Evolutionary conservation across 1,139 yeast species (phyloP).

Genomic region (Suhomyces bokatorum): DNA sequence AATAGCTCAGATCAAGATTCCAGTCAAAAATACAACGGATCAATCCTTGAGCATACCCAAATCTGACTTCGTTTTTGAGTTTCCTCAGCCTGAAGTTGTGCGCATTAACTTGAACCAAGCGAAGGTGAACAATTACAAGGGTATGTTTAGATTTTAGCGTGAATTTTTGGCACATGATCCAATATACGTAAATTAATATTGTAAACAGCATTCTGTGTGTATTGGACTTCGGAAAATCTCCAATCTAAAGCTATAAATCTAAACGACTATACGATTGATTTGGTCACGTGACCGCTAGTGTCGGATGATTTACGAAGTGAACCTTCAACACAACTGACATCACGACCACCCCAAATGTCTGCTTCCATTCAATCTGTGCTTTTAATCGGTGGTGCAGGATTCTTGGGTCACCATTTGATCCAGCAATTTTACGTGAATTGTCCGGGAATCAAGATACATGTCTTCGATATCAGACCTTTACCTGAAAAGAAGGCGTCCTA

Average conservation of each 20-base stretch:
- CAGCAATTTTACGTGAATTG: constrained; percentile 72
- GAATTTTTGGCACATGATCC: too few species aligned
- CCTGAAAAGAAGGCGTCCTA: constrained; percentile 69
- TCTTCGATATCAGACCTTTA: constrained; percentile 86
- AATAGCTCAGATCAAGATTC: too few species aligned
- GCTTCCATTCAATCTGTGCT: constrained; percentile 57
- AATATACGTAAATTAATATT: too few species aligned
- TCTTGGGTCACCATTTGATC: constrained; percentile 86
- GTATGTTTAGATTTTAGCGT: constrained; percentile 28
- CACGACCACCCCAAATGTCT: background rate
- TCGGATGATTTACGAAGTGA: background rate
- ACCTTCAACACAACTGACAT: background rate
- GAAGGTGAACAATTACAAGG: constrained; percentile 31
- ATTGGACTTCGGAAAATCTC: too few species aligned
- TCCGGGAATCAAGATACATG: constrained; percentile 76
- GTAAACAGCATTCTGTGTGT: too few species aligned
- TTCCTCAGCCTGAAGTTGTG: constrained; percentile 33
- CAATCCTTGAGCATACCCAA: background rate
- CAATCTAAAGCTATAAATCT: background rate
- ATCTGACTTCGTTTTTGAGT: constrained; percentile 8
- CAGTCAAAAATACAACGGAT: background rate
- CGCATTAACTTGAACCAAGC: constrained; percentile 24
- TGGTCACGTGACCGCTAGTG: background rate
- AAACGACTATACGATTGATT: background rate
- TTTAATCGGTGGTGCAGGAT: constrained; percentile 92